phyloP scores from a whole-genome alignment of 164 flowering plant genomes.

The Magnolia changhungtana region DNA sequence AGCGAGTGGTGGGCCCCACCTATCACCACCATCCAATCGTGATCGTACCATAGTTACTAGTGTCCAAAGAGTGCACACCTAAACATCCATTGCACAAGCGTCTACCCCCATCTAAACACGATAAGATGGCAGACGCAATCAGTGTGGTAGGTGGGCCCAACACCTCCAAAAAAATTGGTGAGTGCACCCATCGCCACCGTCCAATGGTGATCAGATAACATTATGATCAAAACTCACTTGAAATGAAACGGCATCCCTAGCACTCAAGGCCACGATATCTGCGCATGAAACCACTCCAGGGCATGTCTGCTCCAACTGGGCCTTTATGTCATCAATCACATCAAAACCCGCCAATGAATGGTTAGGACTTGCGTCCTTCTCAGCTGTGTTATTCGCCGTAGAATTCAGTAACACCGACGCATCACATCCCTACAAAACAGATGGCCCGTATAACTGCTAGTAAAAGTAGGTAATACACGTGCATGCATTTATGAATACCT shows the following conservation, averaged over 20 bases:
- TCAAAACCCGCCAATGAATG: slow-evolving; percentile 34
- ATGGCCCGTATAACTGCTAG: too few species aligned
- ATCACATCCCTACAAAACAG: slow-evolving; percentile 48
- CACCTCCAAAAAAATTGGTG: background rate
- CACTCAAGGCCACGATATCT: slow-evolving; percentile 61
- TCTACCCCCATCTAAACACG: too few species aligned
- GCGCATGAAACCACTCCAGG: slow-evolving; percentile 62
- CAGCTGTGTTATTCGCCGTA: slow-evolving; percentile 23
- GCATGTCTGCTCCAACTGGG: slow-evolving; percentile 30
- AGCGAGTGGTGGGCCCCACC: background rate
- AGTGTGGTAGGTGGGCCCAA: too few species aligned
- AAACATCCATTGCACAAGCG: too few species aligned
- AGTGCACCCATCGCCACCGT: background rate
- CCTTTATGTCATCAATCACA: slow-evolving; percentile 39
- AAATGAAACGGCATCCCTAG: slow-evolving; percentile 60
- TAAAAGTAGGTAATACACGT: background rate
- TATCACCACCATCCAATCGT: background rate
- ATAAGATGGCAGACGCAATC: too few species aligned
- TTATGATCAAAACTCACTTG: slow-evolving; percentile 27
- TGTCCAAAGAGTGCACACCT: too few species aligned
- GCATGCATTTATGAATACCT: background rate
- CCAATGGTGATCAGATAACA: background rate
- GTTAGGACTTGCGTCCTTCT: slow-evolving; percentile 41
- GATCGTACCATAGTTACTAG: too few species aligned
- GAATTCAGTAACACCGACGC: slow-evolving; percentile 47